These are phyloP conservation scores for Boechera stricta DNA, from an alignment of 345 rosid species.

Conservation along the genomic window DNA sequence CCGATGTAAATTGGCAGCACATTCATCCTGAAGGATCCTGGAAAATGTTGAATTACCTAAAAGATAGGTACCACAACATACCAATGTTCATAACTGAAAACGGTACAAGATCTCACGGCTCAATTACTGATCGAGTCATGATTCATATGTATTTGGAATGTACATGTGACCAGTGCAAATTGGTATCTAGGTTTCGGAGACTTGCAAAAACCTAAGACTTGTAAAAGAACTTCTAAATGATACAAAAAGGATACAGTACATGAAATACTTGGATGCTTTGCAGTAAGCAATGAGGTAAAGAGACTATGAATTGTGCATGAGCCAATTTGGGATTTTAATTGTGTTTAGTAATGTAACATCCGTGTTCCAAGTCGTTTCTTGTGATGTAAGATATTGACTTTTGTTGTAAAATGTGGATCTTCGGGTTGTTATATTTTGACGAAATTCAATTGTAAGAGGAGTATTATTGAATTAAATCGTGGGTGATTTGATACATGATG, in stretches of 20 bases:
- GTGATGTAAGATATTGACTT: too few relatives aligned
- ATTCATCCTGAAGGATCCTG: slow-evolving; percentile 57
- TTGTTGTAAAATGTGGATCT: too few relatives aligned
- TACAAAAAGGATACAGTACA: slow-evolving; percentile 59
- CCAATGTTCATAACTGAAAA: slow-evolving; percentile 71
- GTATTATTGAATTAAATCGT: too few relatives aligned
- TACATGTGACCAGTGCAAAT: background rate
- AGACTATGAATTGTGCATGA: background rate
- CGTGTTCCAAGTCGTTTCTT: too few relatives aligned
- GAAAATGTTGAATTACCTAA: slow-evolving; percentile 52
- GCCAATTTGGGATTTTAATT: background rate
- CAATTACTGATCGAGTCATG: background rate
- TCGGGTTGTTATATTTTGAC: too few relatives aligned
- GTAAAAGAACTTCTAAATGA: slow-evolving; percentile 50
- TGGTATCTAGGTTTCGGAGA: slow-evolving; percentile 54
- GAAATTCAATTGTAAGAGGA: too few relatives aligned
- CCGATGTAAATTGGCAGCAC: slow-evolving; percentile 56
- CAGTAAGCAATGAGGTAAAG: slow-evolving; percentile 58
- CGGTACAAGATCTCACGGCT: slow-evolving; percentile 44
- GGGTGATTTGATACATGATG: too few relatives aligned
- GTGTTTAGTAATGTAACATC: too few relatives aligned
- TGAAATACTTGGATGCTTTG: slow-evolving; percentile 59
- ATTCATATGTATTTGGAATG: background rate
- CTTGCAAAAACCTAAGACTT: slow-evolving; percentile 28
- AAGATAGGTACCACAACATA: slow-evolving; percentile 56